A percentile compares a stretch with the other conserved stretches of the same genome.
Conservation (phyloP, 2,329 filamentous ascomycete genomes). For the Blastomyces parvus region DNA sequence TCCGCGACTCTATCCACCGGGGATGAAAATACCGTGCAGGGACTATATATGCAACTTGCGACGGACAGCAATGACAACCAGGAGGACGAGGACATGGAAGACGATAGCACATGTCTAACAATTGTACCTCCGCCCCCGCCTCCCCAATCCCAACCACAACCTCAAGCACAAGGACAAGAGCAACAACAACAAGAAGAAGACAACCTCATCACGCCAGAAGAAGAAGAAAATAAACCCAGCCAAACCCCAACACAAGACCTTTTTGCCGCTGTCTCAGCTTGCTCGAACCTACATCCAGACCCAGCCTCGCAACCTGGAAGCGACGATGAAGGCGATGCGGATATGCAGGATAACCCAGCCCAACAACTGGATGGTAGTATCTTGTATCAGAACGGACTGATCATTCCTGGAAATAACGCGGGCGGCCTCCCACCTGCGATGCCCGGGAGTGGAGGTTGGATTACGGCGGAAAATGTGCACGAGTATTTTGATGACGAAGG, state of each 20-base stretch:
- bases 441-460: constrained; percentile 43
- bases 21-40: constrained; percentile 29
- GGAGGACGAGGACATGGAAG: constrained; percentile 31
- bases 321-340: constrained; percentile 25
- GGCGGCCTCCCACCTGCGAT: constrained; percentile 39
- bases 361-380: constrained; percentile 13
- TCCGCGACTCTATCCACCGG: background rate
- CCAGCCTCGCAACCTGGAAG: constrained; percentile 31
- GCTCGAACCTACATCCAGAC: constrained; percentile 42
- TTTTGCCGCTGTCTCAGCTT: constrained; percentile 39
- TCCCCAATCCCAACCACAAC: background rate
- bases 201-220: constrained; percentile 10
- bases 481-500: constrained; percentile 74
- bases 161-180: constrained; percentile 12
- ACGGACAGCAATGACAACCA: constrained; percentile 23
- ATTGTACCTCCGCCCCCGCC: constrained; percentile 31
- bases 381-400: constrained; percentile 32
- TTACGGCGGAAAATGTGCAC: constrained; percentile 83
- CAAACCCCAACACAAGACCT: constrained; percentile 34
- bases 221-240: constrained; percentile 21
- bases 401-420: constrained; percentile 26
- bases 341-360: constrained; percentile 18
- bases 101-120: constrained; percentile 36
- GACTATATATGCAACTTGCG: constrained; percentile 41
- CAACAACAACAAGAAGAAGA: background rate